Evolutionary conservation across 2,329 filamentous ascomycete genomes (phyloP).

Genomic region (Hymenotorrendiella dingleyae): DNA sequence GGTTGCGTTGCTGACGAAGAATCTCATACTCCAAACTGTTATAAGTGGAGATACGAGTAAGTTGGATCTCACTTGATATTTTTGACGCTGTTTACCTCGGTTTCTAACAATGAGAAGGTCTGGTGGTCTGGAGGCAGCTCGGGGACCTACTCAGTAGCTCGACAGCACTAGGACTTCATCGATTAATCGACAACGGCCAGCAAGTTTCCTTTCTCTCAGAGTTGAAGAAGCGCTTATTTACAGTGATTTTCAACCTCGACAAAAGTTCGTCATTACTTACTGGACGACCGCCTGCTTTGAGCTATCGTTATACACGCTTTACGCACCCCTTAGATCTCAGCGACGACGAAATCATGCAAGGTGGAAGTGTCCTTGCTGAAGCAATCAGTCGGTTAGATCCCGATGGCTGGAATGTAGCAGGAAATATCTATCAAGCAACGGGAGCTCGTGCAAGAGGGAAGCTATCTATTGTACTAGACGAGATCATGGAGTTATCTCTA

Average conservation of each 20-base stretch:
- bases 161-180: constrained; percentile 27
- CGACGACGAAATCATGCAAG: constrained; percentile 43
- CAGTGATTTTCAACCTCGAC: constrained; percentile 39
- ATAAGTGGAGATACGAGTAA: constrained; percentile 37
- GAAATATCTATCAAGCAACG: constrained; percentile 38
- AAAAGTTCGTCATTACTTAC: constrained; percentile 46
- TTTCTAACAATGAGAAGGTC: constrained; percentile 19
- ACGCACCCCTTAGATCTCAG: constrained; percentile 49
- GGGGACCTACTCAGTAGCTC: constrained; percentile 33
- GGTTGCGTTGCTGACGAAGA: constrained; percentile 34
- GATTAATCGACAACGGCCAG: constrained; percentile 16
- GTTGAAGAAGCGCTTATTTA: constrained; percentile 32
- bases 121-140: constrained; percentile 34
- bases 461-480: constrained; percentile 47
- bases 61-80: constrained; percentile 11
- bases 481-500: constrained; percentile 50
- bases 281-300: constrained; percentile 48
- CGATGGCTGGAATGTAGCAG: constrained; percentile 46
- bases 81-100: not conserved
- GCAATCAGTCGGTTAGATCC: constrained; percentile 38
- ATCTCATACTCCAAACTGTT: constrained; percentile 33
- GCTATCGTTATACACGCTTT: constrained; percentile 47
- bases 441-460: constrained; percentile 40
- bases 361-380: constrained; percentile 33
- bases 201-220: constrained; percentile 32